Percentiles rank a stretch among this genome's conserved stretches.
Evolutionary conservation across 2,329 filamentous ascomycete species (phyloP).

Genomic region (Alternaria gaisen): DNA sequence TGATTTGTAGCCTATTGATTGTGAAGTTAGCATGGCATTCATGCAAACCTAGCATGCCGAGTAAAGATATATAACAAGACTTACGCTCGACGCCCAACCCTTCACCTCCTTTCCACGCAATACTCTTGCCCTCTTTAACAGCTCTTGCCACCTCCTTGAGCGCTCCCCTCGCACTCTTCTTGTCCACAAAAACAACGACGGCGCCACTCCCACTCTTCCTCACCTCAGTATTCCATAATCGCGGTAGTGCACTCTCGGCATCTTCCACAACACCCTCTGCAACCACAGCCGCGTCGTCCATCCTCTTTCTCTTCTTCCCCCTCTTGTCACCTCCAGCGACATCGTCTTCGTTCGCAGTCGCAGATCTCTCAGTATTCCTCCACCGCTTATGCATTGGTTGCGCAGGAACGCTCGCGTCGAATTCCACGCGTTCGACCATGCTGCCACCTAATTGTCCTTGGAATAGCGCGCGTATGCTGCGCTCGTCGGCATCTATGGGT

Average conservation of each 20-base stretch:
- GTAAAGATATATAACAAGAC: slow-evolving; percentile 7
- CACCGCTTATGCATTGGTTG: slow-evolving; percentile 59
- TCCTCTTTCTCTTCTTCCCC: slow-evolving; percentile 66
- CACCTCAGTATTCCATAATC: slow-evolving; percentile 76
- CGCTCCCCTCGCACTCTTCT: slow-evolving; percentile 76
- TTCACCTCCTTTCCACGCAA: slow-evolving; percentile 70
- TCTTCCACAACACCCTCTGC: slow-evolving; percentile 61
- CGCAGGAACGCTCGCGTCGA: slow-evolving; percentile 62
- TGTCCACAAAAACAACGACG: slow-evolving; percentile 84
- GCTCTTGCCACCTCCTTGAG: slow-evolving; percentile 77
- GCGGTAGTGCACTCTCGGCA: slow-evolving; percentile 70
- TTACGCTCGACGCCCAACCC: slow-evolving; percentile 63
- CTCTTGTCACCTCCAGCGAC: slow-evolving; percentile 5
- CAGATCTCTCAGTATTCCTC: slow-evolving; percentile 39
- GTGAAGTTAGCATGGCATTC: background rate
- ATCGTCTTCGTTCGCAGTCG: slow-evolving; percentile 40
- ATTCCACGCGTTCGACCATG: slow-evolving; percentile 78
- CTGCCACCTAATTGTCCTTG: slow-evolving; percentile 76
- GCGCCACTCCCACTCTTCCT: slow-evolving; percentile 80
- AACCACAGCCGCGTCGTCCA: slow-evolving; percentile 42
- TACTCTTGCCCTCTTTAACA: slow-evolving; percentile 64
- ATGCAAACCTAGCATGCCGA: background rate
- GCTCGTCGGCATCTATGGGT: slow-evolving; percentile 81
- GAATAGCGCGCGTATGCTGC: slow-evolving; percentile 80
- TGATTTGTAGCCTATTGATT: slow-evolving; percentile 61